Conservation (phyloP, 129 eudicot species). For the Mikania micrantha region DNA sequence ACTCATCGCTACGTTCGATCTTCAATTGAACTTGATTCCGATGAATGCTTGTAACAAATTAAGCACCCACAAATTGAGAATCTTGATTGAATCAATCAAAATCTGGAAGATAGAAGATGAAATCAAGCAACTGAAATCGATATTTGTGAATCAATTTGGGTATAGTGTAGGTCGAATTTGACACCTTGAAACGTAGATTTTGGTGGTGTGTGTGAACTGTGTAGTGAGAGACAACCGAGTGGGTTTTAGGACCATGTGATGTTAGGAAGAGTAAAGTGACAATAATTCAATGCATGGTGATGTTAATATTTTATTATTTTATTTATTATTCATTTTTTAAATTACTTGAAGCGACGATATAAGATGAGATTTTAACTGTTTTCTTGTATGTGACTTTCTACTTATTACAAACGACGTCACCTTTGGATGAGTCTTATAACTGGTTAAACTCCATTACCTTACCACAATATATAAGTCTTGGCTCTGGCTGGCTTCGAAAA, state of each 20-base stretch:
- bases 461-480: too few relatives aligned
- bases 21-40: not conserved
- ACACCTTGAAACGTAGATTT: not conserved
- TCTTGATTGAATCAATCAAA: too few relatives aligned
- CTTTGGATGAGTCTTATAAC: too few relatives aligned
- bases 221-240: not conserved
- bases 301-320: too few relatives aligned
- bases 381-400: too few relatives aligned
- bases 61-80: too few relatives aligned
- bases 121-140: not conserved
- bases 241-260: conserved; percentile 21
- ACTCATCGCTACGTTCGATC: conserved; percentile 12
- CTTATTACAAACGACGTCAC: too few relatives aligned
- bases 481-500: too few relatives aligned
- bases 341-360: too few relatives aligned
- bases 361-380: too few relatives aligned
- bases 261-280: conserved; percentile 15
- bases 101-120: not conserved
- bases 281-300: conserved; percentile 10
- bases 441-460: too few relatives aligned
- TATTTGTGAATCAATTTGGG: conserved; percentile 4
- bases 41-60: not conserved
- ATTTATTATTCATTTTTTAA: not conserved
- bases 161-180: not conserved
- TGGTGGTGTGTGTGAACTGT: not conserved